Base-by-base conservation (phyloP, 768 basidiomycete genomes). In the Amanita thiersii region DNA sequence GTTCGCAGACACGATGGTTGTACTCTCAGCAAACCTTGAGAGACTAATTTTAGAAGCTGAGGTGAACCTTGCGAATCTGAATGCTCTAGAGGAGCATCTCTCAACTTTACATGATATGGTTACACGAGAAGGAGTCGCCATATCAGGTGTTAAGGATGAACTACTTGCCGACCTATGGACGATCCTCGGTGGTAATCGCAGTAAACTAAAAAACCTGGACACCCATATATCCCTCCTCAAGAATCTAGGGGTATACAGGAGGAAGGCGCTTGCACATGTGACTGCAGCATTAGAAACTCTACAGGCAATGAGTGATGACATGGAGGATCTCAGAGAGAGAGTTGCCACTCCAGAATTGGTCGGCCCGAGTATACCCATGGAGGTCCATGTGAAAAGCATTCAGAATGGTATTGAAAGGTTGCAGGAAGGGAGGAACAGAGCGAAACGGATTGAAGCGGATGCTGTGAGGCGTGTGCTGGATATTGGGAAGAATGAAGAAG, bases 301-400 rank as follows among this genome's bases (percentile, higher is more conserved):
- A 47, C 60, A 74, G 20, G 63, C 64, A 28, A 73, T 87, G 77
- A 74, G 73, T 48, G 77, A 73, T 25, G 84, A 87, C 47, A 77
- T 88, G 68, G 83, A 85, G 53, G 83, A 85, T 32, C 59, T 89
- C 46, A 66, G 86, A 46, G 81, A 85, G 53, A 66, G 81, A 12
- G 81, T 85, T 1, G 72, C 82, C 3, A 72, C 75, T 23, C 85
- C 86, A 1, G 76, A 77, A 37, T 58, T 88, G 3, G 56, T 73
- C 8, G 77, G 74, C 3, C 58, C 72, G n/a, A 63, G 61, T 30
- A 65, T 86, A 11, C 81, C 85, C 3, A 62, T 81, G 3, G 78
- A 81, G 44, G 84, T 87, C 15, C 85, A 88, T 50, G 77, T 88
- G 59, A 73, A 73, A 61, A 85, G 79, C 45, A 85, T 89, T 49